Conservation (phyloP, 257 asterid genomes). For the Asclepias syriaca region DNA sequence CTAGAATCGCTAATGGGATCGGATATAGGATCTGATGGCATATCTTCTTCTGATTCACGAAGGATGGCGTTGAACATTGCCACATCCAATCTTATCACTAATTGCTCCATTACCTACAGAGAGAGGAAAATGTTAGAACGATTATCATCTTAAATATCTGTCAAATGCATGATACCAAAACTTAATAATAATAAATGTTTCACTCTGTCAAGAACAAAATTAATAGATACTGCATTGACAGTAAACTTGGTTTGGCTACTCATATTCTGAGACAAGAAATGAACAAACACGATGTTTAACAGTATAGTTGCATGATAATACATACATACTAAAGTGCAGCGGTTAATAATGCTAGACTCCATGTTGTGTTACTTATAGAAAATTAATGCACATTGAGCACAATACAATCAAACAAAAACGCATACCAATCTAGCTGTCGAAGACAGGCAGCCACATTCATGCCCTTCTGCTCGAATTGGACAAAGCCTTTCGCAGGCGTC, state of each 20-base stretch:
- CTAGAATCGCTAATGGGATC: constrained; percentile 77
- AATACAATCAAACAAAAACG: background rate
- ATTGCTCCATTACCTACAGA: constrained; percentile 82
- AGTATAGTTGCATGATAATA: background rate
- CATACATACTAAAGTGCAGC: background rate
- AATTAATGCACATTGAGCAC: constrained; percentile 7
- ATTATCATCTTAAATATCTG: background rate
- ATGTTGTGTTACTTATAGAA: background rate
- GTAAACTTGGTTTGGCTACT: background rate
- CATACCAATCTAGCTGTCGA: constrained; percentile 73
- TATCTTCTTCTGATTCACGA: constrained; percentile 71
- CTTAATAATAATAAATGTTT: background rate
- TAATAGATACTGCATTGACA: background rate
- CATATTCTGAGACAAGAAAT: background rate
- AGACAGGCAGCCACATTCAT: constrained; percentile 82
- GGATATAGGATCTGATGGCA: constrained; percentile 93
- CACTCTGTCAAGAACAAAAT: background rate
- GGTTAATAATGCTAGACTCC: no score
- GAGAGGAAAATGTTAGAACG: background rate
- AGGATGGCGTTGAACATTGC: constrained; percentile 97
- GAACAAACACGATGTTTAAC: background rate
- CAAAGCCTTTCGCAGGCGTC: constrained; percentile 96
- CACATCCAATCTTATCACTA: constrained; percentile 78
- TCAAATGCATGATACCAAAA: background rate
- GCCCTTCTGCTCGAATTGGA: constrained; percentile 72